phyloP scores from a whole-genome alignment of 768 basidiomycete genomes.

The Suillus sp. region DNA sequence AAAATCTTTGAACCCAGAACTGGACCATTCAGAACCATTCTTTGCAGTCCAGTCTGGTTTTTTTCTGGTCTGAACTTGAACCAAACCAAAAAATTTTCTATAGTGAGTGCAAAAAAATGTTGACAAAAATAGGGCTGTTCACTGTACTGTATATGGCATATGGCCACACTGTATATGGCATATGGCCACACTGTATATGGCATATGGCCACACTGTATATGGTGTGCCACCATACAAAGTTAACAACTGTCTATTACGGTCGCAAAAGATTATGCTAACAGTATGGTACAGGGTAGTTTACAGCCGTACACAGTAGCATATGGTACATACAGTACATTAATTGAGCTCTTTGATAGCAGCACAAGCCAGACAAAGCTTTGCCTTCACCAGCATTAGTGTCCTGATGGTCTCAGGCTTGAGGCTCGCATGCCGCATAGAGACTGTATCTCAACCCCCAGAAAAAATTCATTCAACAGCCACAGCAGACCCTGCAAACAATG shows the following conservation, averaged over 20 bases:
- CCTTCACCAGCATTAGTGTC: background rate
- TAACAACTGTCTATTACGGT: background rate
- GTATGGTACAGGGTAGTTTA: background rate
- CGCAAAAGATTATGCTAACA: background rate
- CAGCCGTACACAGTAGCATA: too few relatives aligned
- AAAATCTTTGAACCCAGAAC: too few relatives aligned
- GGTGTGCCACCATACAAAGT: background rate
- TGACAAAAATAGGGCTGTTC: constrained; percentile 4
- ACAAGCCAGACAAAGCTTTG: background rate
- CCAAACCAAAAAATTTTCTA: too few relatives aligned
- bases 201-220: too few relatives aligned
- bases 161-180: too few relatives aligned
- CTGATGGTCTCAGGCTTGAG: constrained; percentile 4
- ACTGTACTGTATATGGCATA: too few relatives aligned
- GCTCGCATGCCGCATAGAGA: background rate
- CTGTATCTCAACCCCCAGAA: background rate
- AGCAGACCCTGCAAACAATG: background rate
- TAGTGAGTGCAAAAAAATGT: too few relatives aligned
- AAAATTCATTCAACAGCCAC: background rate
- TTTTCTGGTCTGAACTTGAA: too few relatives aligned
- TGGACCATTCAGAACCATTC: too few relatives aligned
- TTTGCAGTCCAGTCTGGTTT: too few relatives aligned
- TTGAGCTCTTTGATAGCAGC: background rate
- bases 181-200: too few relatives aligned
- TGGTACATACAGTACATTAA: background rate